These are phyloP conservation scores for Curvularia sp. DNA, from an alignment of 2,329 filamentous ascomycete genomes.

Conservation along the genomic window DNA sequence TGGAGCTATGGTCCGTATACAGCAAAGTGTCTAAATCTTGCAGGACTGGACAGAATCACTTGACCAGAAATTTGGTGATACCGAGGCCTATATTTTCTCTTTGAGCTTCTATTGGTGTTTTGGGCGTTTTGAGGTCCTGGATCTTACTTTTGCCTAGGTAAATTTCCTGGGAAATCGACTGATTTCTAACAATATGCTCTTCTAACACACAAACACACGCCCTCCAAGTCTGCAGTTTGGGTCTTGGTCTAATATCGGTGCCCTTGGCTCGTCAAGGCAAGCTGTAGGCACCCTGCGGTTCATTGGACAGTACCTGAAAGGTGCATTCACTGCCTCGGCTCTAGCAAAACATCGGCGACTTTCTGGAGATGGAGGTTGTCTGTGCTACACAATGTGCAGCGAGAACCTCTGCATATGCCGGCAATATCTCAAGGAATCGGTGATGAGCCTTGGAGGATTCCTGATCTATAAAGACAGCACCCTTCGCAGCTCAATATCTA, in stretches of 20 bases:
- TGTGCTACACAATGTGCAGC: neutral
- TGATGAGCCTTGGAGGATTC: neutral
- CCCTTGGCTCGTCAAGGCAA: neutral
- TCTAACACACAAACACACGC: neutral
- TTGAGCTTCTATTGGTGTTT: neutral
- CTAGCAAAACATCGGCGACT: neutral
- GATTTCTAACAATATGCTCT: neutral
- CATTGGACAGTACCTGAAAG: neutral
- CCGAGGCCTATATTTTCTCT: slow-evolving; percentile 1
- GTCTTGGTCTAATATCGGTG: slow-evolving; percentile 1
- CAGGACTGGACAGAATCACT: neutral
- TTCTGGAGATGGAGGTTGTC: neutral
- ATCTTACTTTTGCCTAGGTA: neutral
- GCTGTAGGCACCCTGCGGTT: neutral
- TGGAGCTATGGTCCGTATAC: neutral
- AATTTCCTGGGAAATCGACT: neutral
- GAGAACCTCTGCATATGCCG: neutral
- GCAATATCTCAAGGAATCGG: neutral
- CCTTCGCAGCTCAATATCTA: neutral
- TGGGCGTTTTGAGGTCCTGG: neutral
- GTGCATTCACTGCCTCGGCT: neutral
- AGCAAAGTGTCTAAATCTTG: neutral
- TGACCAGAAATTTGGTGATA: neutral
- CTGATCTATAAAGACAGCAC: neutral
- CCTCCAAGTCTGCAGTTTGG: neutral